Percentiles rank a stretch among this genome's conserved stretches.
phyloP scores from a whole-genome alignment of 495 filamentous ascomycete species.

The Aspergillus diversus region DNA sequence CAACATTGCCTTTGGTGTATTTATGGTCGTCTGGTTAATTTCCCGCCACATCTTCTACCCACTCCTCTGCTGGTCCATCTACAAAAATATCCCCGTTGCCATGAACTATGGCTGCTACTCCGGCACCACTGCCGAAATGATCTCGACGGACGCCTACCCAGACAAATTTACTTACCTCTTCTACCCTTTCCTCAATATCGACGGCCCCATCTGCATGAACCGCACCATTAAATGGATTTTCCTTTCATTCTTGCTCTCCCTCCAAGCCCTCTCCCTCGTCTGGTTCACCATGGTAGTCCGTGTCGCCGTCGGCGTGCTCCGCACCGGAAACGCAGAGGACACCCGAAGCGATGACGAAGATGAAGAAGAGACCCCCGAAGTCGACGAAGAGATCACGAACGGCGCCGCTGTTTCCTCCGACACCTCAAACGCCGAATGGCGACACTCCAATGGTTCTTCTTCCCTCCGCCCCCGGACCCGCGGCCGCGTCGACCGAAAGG shows the following conservation, averaged over 20 bases:
- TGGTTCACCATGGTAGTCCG: slow-evolving; percentile 90
- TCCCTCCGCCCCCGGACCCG: slow-evolving; percentile 40
- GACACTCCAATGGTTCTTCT: slow-evolving; percentile 39
- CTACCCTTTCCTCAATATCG: slow-evolving; percentile 67
- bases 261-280: slow-evolving; percentile 80
- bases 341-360: slow-evolving; percentile 82
- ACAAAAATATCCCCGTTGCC: slow-evolving; percentile 62
- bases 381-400: slow-evolving; percentile 33
- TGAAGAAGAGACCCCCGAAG: slow-evolving; percentile 52
- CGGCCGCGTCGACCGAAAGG: slow-evolving; percentile 60
- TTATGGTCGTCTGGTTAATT: slow-evolving; percentile 84
- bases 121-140: slow-evolving; percentile 56
- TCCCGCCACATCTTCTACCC: slow-evolving; percentile 82
- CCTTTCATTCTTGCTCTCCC: slow-evolving; percentile 69
- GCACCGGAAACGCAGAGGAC: slow-evolving; percentile 81
- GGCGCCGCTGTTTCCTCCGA: slow-evolving; percentile 33
- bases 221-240: slow-evolving; percentile 72
- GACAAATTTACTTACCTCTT: slow-evolving; percentile 63
- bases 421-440: slow-evolving; percentile 48
- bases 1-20: slow-evolving; percentile 83
- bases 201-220: slow-evolving; percentile 78
- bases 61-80: slow-evolving; percentile 78
- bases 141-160: slow-evolving; percentile 58
- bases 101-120: slow-evolving; percentile 75
- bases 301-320: slow-evolving; percentile 76